A percentile compares a stretch with the other conserved stretches of the same genome.
Evolutionary conservation across 192 early-diverging fungal genomes (phyloP).

Genomic region (Backusella liffmaniae): DNA sequence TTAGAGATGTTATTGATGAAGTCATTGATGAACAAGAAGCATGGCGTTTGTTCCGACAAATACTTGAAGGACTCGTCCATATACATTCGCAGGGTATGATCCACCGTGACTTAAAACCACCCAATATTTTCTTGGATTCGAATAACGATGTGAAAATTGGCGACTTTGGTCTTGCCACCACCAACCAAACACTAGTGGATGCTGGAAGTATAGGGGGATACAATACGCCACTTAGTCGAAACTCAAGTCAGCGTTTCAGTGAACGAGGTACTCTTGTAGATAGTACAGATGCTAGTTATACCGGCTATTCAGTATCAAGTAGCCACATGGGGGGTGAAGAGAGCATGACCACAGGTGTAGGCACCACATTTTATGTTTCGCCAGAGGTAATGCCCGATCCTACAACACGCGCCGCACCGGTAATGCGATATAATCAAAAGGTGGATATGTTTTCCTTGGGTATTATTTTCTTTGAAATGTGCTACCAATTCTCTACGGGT

Average conservation of each 20-base stretch:
- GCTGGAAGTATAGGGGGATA: neutral
- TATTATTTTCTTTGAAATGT: slow-evolving; percentile 79
- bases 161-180: slow-evolving; percentile 76
- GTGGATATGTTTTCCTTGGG: slow-evolving; percentile 85
- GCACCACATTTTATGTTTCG: slow-evolving; percentile 91
- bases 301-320: slow-evolving; percentile 22
- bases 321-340: slow-evolving; percentile 42
- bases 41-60: slow-evolving; percentile 85
- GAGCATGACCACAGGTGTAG: slow-evolving; percentile 79
- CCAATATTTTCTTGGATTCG: slow-evolving; percentile 76
- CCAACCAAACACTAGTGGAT: slow-evolving; percentile 41
- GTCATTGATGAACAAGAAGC: slow-evolving; percentile 76
- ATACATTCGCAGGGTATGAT: slow-evolving; percentile 89
- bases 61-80: slow-evolving; percentile 87
- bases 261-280: neutral
- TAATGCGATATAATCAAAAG: slow-evolving; percentile 70
- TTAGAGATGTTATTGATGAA: slow-evolving; percentile 79
- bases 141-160: slow-evolving; percentile 62
- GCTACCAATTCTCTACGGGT: slow-evolving; percentile 68
- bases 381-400: slow-evolving; percentile 61
- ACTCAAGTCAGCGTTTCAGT: neutral
- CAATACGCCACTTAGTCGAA: neutral
- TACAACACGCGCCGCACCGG: slow-evolving; percentile 35
- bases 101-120: slow-evolving; percentile 89
- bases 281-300: slow-evolving; percentile 10